Conservation (phyloP, 2,329 filamentous ascomycete species). For the Gyromitra esculenta region DNA sequence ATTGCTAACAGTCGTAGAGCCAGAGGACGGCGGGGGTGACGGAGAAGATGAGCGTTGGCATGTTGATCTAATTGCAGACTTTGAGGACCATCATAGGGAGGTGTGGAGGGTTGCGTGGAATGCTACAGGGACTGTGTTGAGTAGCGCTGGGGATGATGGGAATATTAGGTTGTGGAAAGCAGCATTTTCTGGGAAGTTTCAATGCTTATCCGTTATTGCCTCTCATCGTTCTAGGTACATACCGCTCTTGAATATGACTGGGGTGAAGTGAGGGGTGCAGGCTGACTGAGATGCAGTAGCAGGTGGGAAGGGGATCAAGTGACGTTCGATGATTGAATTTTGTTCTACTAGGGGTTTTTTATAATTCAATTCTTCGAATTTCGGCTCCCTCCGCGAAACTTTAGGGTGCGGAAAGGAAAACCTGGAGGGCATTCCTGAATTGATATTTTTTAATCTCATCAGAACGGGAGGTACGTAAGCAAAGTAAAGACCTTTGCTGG, state of each 20-base stretch:
- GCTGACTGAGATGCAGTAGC: slow-evolving; percentile 13
- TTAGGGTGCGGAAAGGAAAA: neutral
- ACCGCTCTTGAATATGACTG: neutral
- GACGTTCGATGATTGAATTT: slow-evolving; percentile 40
- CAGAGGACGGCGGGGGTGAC: slow-evolving; percentile 26
- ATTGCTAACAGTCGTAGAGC: slow-evolving; percentile 36
- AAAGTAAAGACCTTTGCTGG: neutral
- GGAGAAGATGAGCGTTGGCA: slow-evolving; percentile 53
- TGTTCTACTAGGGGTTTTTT: neutral
- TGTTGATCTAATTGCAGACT: slow-evolving; percentile 57
- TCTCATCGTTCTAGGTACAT: slow-evolving; percentile 51
- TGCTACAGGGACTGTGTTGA: slow-evolving; percentile 57
- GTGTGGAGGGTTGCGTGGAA: slow-evolving; percentile 59
- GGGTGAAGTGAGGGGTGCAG: neutral
- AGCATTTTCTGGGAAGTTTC: slow-evolving; percentile 56
- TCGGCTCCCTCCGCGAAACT: neutral
- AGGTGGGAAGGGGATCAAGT: slow-evolving; percentile 42
- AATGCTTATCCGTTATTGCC: slow-evolving; percentile 55
- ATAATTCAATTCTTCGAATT: neutral
- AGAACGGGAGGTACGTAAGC: slow-evolving; percentile 1
- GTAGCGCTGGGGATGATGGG: slow-evolving; percentile 57
- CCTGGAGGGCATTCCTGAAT: neutral
- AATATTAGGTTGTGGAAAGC: slow-evolving; percentile 58
- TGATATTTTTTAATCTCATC: slow-evolving; percentile 18
- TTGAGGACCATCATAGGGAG: slow-evolving; percentile 57